These are phyloP conservation scores for Fraxinus excelsior DNA, from an alignment of 257 asterid species.

Conservation along the genomic window DNA sequence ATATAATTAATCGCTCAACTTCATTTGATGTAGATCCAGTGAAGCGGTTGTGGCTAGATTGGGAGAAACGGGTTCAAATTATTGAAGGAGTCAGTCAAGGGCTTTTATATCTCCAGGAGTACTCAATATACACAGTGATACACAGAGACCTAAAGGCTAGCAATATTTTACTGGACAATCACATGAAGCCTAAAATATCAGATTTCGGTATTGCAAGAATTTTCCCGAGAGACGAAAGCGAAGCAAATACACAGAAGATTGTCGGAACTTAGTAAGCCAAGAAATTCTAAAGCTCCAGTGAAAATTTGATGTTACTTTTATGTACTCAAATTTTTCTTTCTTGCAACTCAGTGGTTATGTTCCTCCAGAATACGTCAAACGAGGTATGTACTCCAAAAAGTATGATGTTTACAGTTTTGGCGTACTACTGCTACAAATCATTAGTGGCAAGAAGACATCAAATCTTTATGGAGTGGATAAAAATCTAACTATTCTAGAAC, in stretches of 20 bases:
- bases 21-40: slow-evolving; percentile 31
- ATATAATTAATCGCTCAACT: not conserved
- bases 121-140: slow-evolving; percentile 39
- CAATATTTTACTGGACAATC: slow-evolving; percentile 33
- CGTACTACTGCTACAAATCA: slow-evolving; percentile 41
- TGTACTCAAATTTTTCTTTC: not conserved
- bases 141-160: slow-evolving; percentile 46
- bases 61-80: slow-evolving; percentile 35
- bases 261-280: slow-evolving; percentile 46
- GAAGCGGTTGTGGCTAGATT: slow-evolving; percentile 25
- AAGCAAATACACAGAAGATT: slow-evolving; percentile 39
- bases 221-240: slow-evolving; percentile 32
- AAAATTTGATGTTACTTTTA: not conserved
- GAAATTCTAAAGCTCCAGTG: not conserved
- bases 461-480: slow-evolving; percentile 33
- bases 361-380: slow-evolving; percentile 45
- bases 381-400: slow-evolving; percentile 43
- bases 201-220: slow-evolving; percentile 40
- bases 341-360: slow-evolving; percentile 38
- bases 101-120: slow-evolving; percentile 46
- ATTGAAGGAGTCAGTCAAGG: slow-evolving; percentile 53
- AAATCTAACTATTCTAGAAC: slow-evolving; percentile 34
- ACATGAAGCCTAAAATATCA: slow-evolving; percentile 42
- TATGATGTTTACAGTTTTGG: slow-evolving; percentile 50
- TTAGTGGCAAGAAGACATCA: slow-evolving; percentile 41